Evolutionary conservation across 805 yeast species (phyloP).

Genomic region (Zygotorulaspora danielsina): DNA sequence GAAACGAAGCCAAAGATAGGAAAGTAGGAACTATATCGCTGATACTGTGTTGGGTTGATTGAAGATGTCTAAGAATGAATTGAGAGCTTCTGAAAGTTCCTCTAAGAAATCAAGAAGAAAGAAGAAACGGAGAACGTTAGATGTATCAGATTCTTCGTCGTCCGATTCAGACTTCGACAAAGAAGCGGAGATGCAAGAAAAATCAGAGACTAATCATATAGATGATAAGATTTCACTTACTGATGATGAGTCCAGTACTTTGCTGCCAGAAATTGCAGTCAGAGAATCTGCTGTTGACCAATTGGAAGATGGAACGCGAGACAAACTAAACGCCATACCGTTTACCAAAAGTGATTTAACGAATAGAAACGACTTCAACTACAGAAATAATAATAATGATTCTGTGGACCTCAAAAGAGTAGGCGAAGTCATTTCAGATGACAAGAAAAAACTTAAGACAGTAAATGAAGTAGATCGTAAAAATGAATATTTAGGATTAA

Average conservation of each 20-base stretch:
- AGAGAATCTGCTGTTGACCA: conserved; percentile 14
- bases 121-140: conserved; percentile 82
- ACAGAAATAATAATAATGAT: conserved; percentile 9
- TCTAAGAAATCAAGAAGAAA: conserved; percentile 48
- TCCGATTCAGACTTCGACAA: conserved; percentile 39
- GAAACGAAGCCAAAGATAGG: too few species aligned
- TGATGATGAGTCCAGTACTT: conserved; percentile 31
- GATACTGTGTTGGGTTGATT: not conserved
- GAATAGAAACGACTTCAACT: conserved; percentile 15
- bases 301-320: conserved; percentile 21
- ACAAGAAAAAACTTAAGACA: conserved; percentile 16
- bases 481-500: conserved; percentile 47
- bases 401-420: conserved; percentile 34
- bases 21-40: too few species aligned
- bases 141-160: conserved; percentile 52
- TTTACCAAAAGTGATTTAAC: conserved; percentile 38
- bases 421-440: conserved; percentile 29
- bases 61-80: conserved; percentile 27
- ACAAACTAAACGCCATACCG: conserved; percentile 23
- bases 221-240: conserved; percentile 30
- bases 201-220: conserved; percentile 7
- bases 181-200: conserved; percentile 13
- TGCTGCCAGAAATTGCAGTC: conserved; percentile 10
- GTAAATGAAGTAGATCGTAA: conserved; percentile 36
- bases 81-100: conserved; percentile 15